Base-by-base conservation (phyloP, 345 rosid genomes). In the Capsella bursapastoris region DNA sequence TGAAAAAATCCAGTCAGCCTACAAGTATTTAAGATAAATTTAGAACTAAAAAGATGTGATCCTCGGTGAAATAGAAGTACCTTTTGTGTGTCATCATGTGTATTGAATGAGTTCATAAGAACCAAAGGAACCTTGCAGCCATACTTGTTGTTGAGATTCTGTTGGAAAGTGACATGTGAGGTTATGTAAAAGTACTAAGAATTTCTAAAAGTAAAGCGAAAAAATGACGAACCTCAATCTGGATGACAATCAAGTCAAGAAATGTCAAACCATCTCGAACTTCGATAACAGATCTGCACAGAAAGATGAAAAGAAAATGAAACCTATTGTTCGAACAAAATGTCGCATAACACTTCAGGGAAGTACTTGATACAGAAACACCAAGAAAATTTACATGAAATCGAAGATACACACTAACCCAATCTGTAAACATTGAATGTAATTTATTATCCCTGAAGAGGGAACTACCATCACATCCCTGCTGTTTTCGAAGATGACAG, bases 31-130 rank as follows among this genome's bases (percentile, higher is more conserved):
- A 16, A 73, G 6, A 48, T 37, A 15, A 25, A 60, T 47, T 43
- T 7, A 64, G 28, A 64, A 72, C 12, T 31, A 43, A 62, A 18
- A 51, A 52, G 60, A 69, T 22, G 18, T 14, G 50, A 61, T 3
- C 8, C 70, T 61, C 49, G 16, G 59, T 57, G 40, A 14, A 57
- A 48, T 10, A 57, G 1, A 15, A 48, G 57, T 53, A 93, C 98
- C 98, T 93, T 89, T 75, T 59, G 74, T 12, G 98, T 93, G 79
- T 93, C 96, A 66, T 93, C 98, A 74, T 93, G 98, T 69, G 96
- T 93, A 76, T 93, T 93, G 82, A 93, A 93, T 3, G 98, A 93
- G 87, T 93, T 93, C 98, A 93, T 93, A 32, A 93, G 87, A 79
- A 93, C 92, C 80, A 93, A 73, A 3, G 98, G 97, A 66, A 93